Base-by-base conservation (phyloP, 108 stramenopile genomes). In the Nannochloropsis salina region DNA sequence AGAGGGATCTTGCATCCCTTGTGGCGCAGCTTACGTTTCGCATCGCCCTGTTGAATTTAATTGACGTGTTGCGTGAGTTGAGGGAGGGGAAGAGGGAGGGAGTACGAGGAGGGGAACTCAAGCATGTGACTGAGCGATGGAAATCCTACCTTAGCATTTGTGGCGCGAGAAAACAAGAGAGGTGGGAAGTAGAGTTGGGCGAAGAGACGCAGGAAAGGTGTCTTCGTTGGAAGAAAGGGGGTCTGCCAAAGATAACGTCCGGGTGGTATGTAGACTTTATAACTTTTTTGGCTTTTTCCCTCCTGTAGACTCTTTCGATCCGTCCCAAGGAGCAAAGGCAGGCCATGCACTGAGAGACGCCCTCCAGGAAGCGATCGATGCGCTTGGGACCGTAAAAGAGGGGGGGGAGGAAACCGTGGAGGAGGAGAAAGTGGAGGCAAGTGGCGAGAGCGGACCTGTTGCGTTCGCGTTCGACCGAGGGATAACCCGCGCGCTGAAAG, bases 401-500 rank as follows among this genome's bases (percentile, higher is more conserved):
- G 8, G n/a, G 61, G 6, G n/a, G 61, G 2, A 74, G 61, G 61
- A 74, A 8, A 8, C 15, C 20, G 61, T n/a, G 61, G 61, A 8
- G 61, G n/a, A 74, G 61, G 61, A 74, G 61, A n/a, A 74, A n/a
- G 61, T n/a, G 15, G n/a, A 42, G 41, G 82, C 40, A 9, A 6
- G 41, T 20, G 82, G 83, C 43, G 43, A 83, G 43, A 42, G 21
- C 44, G 18, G 83, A 43, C 3, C 83, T 43, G 41, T 22, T 18
- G n/a, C 43, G 20, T 9, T 18, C 20, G 44, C 83, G n/a, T 20
- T 42, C 10, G 44, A 20, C 8, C 61, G 61, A 74, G 61, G 61
- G 20, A 74, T 74, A 15, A 74, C 61, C 61, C 61, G 61, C 61
- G 61, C 61, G 61, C 61, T 74, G 20, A 74, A 74, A n/a, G 61